Percentiles rank a stretch among this genome's conserved stretches.
These are phyloP conservation scores for Macrolepiota albuminosa DNA, from an alignment of 768 basidiomycete genomes.

Conservation along the genomic window DNA sequence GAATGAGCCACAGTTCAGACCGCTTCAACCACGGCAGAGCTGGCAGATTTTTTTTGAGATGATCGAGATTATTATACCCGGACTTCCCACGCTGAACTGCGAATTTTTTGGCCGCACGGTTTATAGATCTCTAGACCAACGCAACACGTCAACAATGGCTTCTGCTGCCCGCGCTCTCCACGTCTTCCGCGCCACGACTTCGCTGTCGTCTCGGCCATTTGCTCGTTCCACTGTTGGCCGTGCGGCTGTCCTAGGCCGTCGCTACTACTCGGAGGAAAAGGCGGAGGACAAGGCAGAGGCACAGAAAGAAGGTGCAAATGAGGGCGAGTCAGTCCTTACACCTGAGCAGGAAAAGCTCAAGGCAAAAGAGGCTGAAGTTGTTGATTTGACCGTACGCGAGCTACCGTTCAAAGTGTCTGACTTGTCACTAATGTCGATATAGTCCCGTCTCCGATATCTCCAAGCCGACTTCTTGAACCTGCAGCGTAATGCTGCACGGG, in stretches of 20 bases:
- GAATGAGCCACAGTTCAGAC: constrained; percentile 5
- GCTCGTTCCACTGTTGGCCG: constrained; percentile 31
- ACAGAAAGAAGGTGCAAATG: constrained; percentile 18
- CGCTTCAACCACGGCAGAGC: neutral
- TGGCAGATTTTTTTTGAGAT: neutral
- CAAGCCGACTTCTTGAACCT: constrained; percentile 96
- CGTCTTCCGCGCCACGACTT: constrained; percentile 51
- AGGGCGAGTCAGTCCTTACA: constrained; percentile 18
- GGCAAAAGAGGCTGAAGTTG: constrained; percentile 75
- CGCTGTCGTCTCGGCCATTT: constrained; percentile 46
- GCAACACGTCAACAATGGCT: constrained; percentile 16
- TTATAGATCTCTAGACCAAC: neutral
- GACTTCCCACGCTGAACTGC: constrained; percentile 11
- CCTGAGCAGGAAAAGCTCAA: constrained; percentile 54
- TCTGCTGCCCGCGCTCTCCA: constrained; percentile 48
- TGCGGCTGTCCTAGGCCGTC: constrained; percentile 25
- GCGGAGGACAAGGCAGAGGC: constrained; percentile 19
- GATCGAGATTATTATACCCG: constrained; percentile 1
- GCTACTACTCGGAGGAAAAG: constrained; percentile 60
- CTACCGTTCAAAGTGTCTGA: neutral
- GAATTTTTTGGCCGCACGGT: constrained; percentile 16
- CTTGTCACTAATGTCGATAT: constrained; percentile 10
- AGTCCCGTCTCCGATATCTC: constrained; percentile 88
- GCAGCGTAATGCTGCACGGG: constrained; percentile 85
- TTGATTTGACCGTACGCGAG: constrained; percentile 73